These are phyloP conservation scores for Aspergillus amoenus DNA, from an alignment of 2,329 filamentous ascomycete species.

Conservation along the genomic window DNA sequence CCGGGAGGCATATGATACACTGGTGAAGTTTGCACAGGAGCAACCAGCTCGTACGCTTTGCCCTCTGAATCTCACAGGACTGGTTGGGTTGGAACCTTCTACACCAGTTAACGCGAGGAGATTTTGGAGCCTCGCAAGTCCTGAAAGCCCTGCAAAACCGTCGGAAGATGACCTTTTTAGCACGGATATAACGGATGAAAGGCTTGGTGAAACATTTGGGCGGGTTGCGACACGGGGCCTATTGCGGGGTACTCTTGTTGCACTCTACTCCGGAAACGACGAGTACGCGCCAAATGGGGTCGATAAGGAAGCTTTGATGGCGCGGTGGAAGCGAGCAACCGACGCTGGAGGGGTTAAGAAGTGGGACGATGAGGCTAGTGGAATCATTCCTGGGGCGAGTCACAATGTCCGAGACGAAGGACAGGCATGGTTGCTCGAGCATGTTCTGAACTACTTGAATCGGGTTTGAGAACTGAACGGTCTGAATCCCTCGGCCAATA, in stretches of 20 bases:
- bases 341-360: constrained; percentile 37
- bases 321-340: constrained; percentile 44
- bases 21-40: constrained; percentile 34
- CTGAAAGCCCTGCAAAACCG: constrained; percentile 52
- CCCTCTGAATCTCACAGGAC: constrained; percentile 34
- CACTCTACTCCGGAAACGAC: constrained; percentile 49
- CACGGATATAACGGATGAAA: constrained; percentile 65
- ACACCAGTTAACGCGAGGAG: constrained; percentile 56
- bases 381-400: constrained; percentile 48
- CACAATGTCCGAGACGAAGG: constrained; percentile 52
- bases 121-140: constrained; percentile 58
- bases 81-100: constrained; percentile 30
- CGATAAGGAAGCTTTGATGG: constrained; percentile 45
- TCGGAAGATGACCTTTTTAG: constrained; percentile 88
- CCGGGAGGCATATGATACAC: constrained; percentile 30
- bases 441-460: constrained; percentile 34
- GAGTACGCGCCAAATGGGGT: constrained; percentile 46
- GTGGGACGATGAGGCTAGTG: constrained; percentile 51
- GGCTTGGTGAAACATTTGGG: constrained; percentile 65
- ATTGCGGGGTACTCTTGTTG: constrained; percentile 41
- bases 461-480: constrained; percentile 17
- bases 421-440: constrained; percentile 43
- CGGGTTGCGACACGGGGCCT: constrained; percentile 39
- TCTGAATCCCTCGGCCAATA: constrained; percentile 5
- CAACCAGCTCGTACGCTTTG: constrained; percentile 28